Base-by-base conservation (phyloP, 2,329 filamentous ascomycete genomes). In the Penicillium frequentans region DNA sequence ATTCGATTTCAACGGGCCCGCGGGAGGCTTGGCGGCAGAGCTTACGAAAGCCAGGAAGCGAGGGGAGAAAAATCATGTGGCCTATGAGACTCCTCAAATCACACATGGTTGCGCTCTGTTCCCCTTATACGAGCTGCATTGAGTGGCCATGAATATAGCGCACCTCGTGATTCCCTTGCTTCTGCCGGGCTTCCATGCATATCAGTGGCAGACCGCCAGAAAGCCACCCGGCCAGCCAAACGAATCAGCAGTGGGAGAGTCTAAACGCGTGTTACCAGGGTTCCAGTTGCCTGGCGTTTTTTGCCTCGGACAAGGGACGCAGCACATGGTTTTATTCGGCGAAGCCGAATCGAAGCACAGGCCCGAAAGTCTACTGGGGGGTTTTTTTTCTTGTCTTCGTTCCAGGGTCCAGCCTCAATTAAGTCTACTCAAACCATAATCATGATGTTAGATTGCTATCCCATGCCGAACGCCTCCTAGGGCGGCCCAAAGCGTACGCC, bases 111-210 rank as follows among this genome's bases (percentile, higher is more conserved):
- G 21, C 49, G 19, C 49, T 44, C 14, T 44, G 49, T 23, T 24
- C 42, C 35, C 37, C 19, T 24, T 53, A 47, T 47, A 53, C 50
- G 43, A 46, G 43, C 37, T 45, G 26, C 29, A 47, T 47, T 43
- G 29, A 47, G 39, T 47, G 43, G 37, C 29, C 29, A 48, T 47
- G n/a, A 23, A 27, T 7, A 24, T 11, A 39, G 6, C 26, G 26
- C 21, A 37, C 23, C 51, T 26, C 29, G 33, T 48, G 45, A 54
- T 54, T 31, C 31, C 29, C 29, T 29, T 29, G 43, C 31, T 37
- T 70, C 68, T 70, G 58, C 67, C 67, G 61, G 53, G 50, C 62
- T 71, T 70, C 68, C 56, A 67, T 70, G 67, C 64, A 70, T 68
- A 60, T 62, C 33, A 54, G 37, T 58, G 57, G 52, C 49, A 62